These are phyloP conservation scores for Penicillium expansum DNA, from an alignment of 2,329 filamentous ascomycete genomes.

Conservation along the genomic window DNA sequence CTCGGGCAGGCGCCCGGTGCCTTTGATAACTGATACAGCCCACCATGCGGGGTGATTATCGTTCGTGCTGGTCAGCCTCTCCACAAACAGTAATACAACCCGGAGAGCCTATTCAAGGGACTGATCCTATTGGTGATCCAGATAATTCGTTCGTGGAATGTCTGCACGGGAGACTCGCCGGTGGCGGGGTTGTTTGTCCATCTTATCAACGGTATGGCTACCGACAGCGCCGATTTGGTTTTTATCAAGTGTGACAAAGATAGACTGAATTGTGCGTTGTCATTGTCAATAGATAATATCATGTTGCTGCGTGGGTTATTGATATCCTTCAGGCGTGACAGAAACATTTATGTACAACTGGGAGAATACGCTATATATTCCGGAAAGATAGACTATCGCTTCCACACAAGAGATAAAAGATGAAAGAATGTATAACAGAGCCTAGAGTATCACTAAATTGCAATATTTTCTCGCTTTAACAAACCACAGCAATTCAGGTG, in stretches of 20 bases:
- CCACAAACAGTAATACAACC: neutral
- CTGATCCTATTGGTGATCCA: conserved; percentile 1
- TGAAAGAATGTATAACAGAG: neutral
- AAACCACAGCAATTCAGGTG: neutral
- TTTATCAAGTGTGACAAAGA: neutral
- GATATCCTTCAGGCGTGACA: neutral
- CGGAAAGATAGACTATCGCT: neutral
- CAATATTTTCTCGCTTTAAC: neutral
- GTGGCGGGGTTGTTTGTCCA: conserved; percentile 6
- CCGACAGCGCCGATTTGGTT: neutral
- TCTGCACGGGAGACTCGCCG: conserved; percentile 8
- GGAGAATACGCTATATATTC: too few relatives aligned
- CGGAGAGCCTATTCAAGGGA: neutral
- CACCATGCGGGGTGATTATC: conserved; percentile 2
- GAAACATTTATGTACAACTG: neutral
- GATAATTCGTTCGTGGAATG: neutral
- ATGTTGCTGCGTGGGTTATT: neutral
- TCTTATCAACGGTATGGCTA: conserved; percentile 3
- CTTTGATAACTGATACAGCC: neutral
- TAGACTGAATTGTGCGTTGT: neutral
- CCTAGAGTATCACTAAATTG: neutral
- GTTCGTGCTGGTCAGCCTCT: neutral
- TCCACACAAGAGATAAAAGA: neutral
- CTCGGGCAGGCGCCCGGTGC: conserved; percentile 7
- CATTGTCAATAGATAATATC: neutral